Evolutionary conservation across 768 basidiomycete genomes (phyloP), one percentile per base, ranked within the genome.

Genomic region (Boletus subparvulus): DNA sequence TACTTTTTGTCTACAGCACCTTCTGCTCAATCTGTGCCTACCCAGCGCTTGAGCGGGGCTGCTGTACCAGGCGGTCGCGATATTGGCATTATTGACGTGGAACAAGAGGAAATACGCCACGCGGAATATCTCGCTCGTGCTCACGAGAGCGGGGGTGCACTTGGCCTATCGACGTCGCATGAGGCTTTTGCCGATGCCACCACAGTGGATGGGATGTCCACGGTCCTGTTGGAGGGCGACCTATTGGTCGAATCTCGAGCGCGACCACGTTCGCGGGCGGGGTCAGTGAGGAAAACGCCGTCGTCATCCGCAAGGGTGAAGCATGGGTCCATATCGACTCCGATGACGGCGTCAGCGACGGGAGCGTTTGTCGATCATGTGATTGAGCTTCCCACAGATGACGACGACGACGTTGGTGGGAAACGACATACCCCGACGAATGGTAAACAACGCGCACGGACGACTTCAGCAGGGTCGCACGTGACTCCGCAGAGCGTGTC

Each of bases 51-150:
- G 24, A 59, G 56, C 28, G 60, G 72, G 30, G 44, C 71, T 61
- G 67, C 67, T 58, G 47, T 75, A 56, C 65, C 64, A 33, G 66
- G 70, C 36, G 70, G 69, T 55, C 65, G 68, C 40, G 60, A 73
- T 30, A 35, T 71, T 5, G 70, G 67, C 4, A 47, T 9, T 8
- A 55, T 70, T 10, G 59, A 68, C n/a, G 14, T 65, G 11, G 61
- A 67, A 6, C 42, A 41, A 4, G 72, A 73, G 6, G 61, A 68
- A 45, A 35, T 24, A 10, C 64, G 62, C 6, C 64, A 72, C 30
- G 47, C 41, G 8, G 55, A 56, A 12, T 55, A 63, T 42, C 52
- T 21, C 19, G 40, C 24, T 13, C 62, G 59, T 41, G 32, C n/a
- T 3, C 39, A 16, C 28, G 11, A 21, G 3, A n/a, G 14, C 32